Base-by-base conservation (phyloP, 345 rosid genomes). In the Aquilaria yunnanensis region DNA sequence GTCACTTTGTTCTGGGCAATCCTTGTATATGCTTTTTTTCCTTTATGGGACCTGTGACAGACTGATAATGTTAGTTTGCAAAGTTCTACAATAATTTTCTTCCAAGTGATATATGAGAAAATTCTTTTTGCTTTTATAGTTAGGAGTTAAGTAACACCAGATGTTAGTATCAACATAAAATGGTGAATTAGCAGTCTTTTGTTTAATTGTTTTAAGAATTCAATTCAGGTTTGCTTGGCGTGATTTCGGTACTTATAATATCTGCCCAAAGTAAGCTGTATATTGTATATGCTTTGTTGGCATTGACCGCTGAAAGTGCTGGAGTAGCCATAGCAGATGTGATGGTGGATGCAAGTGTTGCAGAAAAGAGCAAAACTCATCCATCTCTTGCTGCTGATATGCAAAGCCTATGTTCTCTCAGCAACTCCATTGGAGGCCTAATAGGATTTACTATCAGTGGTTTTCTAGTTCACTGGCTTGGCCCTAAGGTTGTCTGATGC, bases 261-360 rank as follows among this genome's bases (percentile, higher is more conserved):
- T 82, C 96, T 11, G 69, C 85, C 67, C 82, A 83, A 33, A 78
- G 78, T 59, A 83, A 80, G 64, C 78, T 91, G 72, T 88, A 90
- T 66, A 77, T 94, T 51, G 78, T 75, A 37, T 74, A 88, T 59
- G 92, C 97, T 14, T 31, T 94, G 16, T 56, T 78, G 54, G 75
- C 86, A 67, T 80, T 94, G 80, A 87, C 93, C 0, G 76, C 83
- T 37, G 76, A 82, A 72, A 91, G 96, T 81, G 82, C 91, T 57
- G 82, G 86, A 55, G 84, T 79, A 62, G 97, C 99, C 0, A 84
- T 95, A 61, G 92, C 96, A 8, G 99, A 95, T 57, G 99, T 95
- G 14, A 95, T 97, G 0, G 80, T 95, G 9, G 97, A 91, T 76
- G 99, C 99, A 59, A 88, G 97, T 66, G 89, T 84, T 29, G 99